Evolutionary conservation across 495 filamentous ascomycete genomes (phyloP), one percentile per base, ranked within the genome.

Genomic region (Rusavskia elegans): DNA sequence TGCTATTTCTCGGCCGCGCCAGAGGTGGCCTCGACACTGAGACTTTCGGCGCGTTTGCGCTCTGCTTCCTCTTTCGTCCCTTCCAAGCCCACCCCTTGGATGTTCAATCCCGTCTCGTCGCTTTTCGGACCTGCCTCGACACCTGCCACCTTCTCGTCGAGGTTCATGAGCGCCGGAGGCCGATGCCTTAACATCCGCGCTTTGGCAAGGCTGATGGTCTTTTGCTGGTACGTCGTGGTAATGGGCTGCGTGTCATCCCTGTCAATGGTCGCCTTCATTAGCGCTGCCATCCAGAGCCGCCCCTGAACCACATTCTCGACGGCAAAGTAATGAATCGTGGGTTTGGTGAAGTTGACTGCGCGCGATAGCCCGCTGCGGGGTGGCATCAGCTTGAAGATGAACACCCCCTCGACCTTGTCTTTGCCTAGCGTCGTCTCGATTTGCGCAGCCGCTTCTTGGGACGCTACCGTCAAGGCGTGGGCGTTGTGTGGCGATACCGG

Each of bases 251-350:
- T 74, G 57, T 90, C 80, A 59, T 99, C 92, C 53, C 89, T 83
- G 57, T 97, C 93, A 57, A 99, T 99, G 5, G 93, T 99, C 3
- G 93, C 93, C 68, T 97, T 99, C 87, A 97, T 93, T 54, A 99
- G 70, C 11, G 93, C 93, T 4, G 87, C 93, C 93, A 99, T 99
- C 93, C 93, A 99, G 39, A 89, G 68, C 17, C 93, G 81, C 16
- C 92, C 93, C 57, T 92, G 80, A 52, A 85, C 77, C 37, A 94
- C 71, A 53, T 83, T 95, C 46, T 90, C 87, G 38, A 95, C 89
- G 16, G 94, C 93, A 65, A 99, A 97, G 62, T 95, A 99, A 61
- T 99, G 93, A 19, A 95, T 84, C 0, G 89, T 87, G 5, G 89
- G 93, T 61, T 94, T 95, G 7, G 93, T 99, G 67, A 97, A 97